Evolutionary conservation across 2,329 filamentous ascomycete species (phyloP).

Genomic region (Basipetospora chlamydospora): DNA sequence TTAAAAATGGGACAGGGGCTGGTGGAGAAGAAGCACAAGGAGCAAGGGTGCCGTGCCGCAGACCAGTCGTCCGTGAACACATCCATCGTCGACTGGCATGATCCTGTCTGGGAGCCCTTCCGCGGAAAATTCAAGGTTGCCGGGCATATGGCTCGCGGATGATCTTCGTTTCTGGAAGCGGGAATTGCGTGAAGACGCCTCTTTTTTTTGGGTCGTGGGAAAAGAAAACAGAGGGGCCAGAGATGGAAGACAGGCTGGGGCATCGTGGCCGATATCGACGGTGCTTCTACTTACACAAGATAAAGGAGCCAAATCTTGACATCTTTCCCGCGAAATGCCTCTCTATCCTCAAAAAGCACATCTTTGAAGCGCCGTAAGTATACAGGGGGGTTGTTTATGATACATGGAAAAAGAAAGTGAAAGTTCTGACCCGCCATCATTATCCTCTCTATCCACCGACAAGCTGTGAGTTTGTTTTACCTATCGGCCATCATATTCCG

Average conservation of each 20-base stretch:
- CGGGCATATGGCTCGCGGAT: neutral
- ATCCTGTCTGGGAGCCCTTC: constrained; percentile 9
- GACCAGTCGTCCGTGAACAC: neutral
- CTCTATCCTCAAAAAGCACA: neutral
- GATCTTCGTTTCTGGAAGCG: too few species aligned
- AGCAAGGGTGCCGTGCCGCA: neutral
- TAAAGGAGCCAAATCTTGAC: too few species aligned
- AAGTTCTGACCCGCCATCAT: neutral
- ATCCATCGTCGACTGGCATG: constrained; percentile 10
- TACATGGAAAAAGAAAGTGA: constrained; percentile 2
- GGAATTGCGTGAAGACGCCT: too few species aligned
- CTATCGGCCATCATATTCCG: constrained; percentile 73
- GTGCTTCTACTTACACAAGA: too few species aligned
- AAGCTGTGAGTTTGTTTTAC: constrained; percentile 37
- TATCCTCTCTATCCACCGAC: neutral
- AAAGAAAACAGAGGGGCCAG: neutral
- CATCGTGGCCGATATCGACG: too few species aligned
- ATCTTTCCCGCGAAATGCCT: neutral
- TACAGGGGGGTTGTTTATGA: constrained; percentile 3
- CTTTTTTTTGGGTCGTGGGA: too few species aligned
- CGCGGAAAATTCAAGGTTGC: constrained; percentile 13
- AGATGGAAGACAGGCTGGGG: neutral
- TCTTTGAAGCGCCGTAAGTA: constrained; percentile 5
- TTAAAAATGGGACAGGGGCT: constrained; percentile 13
- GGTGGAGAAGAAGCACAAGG: neutral